Conservation (phyloP, 352 stramenopile genomes). For the Globisporangium camurandrum region DNA sequence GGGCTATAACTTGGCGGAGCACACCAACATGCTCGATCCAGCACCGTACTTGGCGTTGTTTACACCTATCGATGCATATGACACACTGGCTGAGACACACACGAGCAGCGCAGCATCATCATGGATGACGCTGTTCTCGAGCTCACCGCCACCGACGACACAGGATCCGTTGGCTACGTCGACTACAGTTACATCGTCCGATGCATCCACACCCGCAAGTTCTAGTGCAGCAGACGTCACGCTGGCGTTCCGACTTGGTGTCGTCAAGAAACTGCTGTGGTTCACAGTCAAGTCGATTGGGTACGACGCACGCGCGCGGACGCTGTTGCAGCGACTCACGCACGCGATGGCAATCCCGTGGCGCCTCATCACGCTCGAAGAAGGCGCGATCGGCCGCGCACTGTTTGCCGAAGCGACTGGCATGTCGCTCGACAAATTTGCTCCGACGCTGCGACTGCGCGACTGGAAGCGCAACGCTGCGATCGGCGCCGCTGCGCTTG, state of each 20-base stretch:
- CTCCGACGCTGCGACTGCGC: constrained; percentile 44
- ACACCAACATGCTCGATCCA: constrained; percentile 31
- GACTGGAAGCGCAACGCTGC: constrained; percentile 77
- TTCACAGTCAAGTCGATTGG: constrained; percentile 68
- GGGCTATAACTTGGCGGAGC: constrained; percentile 1
- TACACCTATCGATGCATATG: constrained; percentile 16
- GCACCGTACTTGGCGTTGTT: constrained; percentile 57
- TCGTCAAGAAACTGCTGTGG: constrained; percentile 75
- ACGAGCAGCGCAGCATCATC: not conserved
- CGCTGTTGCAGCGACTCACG: constrained; percentile 38
- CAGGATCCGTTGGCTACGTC: not conserved
- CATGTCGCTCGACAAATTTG: constrained; percentile 58
- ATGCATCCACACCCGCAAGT: not conserved
- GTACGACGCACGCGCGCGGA: constrained; percentile 63
- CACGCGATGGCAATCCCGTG: constrained; percentile 45
- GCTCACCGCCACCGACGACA: not conserved
- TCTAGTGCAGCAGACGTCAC: constrained; percentile 5
- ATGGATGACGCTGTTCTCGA: constrained; percentile 5
- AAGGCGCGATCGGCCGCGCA: constrained; percentile 50
- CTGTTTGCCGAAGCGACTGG: constrained; percentile 60
- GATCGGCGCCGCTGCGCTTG: constrained; percentile 61
- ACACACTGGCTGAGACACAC: not conserved
- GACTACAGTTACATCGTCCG: not conserved
- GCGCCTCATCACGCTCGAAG: constrained; percentile 47
- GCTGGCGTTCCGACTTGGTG: constrained; percentile 37